Conservation (phyloP, 2,329 filamentous ascomycete species). For the Penicillium sp. region DNA sequence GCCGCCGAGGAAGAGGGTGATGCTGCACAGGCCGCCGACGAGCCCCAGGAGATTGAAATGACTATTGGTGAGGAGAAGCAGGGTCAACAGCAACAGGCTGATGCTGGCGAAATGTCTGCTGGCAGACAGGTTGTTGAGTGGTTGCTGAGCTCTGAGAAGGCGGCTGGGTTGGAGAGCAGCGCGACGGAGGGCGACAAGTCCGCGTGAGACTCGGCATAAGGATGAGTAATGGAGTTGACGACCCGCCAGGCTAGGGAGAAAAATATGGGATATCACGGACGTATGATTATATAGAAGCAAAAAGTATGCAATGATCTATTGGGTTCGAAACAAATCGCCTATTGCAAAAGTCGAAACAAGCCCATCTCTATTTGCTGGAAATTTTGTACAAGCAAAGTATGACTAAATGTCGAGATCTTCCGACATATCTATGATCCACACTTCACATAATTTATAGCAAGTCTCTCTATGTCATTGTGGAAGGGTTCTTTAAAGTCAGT, state of each 20-base stretch:
- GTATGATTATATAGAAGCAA: conserved; percentile 10
- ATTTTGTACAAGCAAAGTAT: neutral
- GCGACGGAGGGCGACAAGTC: conserved; percentile 21
- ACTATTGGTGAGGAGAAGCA: conserved; percentile 18
- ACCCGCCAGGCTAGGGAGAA: no score
- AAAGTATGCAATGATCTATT: neutral
- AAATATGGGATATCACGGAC: neutral
- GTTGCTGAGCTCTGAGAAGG: conserved; percentile 36
- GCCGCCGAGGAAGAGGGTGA: conserved; percentile 44
- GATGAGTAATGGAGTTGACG: no score
- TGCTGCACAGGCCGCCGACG: conserved; percentile 13
- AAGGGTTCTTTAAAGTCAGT: conserved; percentile 9
- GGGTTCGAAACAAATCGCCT: no score
- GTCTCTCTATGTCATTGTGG: neutral
- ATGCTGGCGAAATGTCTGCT: conserved; percentile 25
- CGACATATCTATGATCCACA: neutral
- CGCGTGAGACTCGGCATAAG: conserved; percentile 6
- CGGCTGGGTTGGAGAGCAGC: conserved; percentile 28
- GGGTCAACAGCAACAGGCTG: conserved; percentile 9
- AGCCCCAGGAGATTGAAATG: conserved; percentile 22
- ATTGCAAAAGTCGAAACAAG: no score
- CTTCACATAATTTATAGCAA: conserved; percentile 5
- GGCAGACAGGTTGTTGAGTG: conserved; percentile 40
- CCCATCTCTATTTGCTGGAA: no score
- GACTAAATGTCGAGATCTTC: neutral